Evolutionary conservation across 2,329 filamentous ascomycete genomes (phyloP).

Genomic region (Colletotrichum gigasporum): DNA sequence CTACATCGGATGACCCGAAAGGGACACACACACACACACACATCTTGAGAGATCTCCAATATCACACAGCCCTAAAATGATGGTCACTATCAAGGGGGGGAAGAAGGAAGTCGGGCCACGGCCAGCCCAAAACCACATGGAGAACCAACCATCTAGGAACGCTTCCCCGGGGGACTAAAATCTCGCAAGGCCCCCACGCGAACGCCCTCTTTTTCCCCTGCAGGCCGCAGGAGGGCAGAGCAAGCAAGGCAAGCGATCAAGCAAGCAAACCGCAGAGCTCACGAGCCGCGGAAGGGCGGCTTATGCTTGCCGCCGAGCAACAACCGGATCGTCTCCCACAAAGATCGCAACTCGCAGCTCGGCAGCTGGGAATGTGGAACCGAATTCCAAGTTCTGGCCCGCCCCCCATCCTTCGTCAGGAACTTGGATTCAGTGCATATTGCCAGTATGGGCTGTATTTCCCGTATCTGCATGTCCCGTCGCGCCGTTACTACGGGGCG

Average conservation of each 20-base stretch:
- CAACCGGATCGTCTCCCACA: not conserved
- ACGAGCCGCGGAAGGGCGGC: slow-evolving; percentile 24
- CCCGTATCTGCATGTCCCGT: too few species aligned
- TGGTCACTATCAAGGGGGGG: not conserved
- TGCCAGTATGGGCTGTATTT: too few species aligned
- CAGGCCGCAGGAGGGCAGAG: too few species aligned
- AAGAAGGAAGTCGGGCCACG: not conserved
- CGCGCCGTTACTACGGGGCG: too few species aligned
- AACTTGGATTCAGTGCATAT: too few species aligned
- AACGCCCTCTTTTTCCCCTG: slow-evolving; percentile 12
- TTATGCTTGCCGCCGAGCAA: slow-evolving; percentile 9
- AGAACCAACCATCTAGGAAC: not conserved
- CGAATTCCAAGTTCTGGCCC: slow-evolving; percentile 4
- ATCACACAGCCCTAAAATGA: slow-evolving; percentile 8
- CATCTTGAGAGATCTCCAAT: not conserved
- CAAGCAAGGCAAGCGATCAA: not conserved
- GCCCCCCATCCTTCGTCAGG: too few species aligned
- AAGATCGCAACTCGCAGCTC: slow-evolving; percentile 2
- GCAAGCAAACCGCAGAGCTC: too few species aligned
- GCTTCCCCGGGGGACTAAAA: not conserved
- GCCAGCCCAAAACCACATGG: not conserved
- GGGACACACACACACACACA: too few species aligned
- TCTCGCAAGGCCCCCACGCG: slow-evolving; percentile 2
- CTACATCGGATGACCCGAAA: not conserved
- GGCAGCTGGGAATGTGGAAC: slow-evolving; percentile 8